phyloP scores from a whole-genome alignment of 306 rosid genomes.

The Vachellia pachyceras region DNA sequence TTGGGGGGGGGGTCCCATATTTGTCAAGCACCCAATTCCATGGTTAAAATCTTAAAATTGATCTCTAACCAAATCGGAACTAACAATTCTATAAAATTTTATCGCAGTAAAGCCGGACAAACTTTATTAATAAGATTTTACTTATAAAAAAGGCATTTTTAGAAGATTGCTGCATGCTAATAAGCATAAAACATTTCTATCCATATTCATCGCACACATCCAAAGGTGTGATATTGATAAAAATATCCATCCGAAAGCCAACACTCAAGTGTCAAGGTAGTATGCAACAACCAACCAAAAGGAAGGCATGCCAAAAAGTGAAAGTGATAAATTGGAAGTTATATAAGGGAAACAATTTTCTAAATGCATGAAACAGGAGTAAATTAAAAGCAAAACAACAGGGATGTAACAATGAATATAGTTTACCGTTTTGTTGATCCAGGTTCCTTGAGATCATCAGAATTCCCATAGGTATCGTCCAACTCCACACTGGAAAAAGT shows the following conservation, averaged over 20 bases:
- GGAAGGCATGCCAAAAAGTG: not conserved
- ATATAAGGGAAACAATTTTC: not conserved
- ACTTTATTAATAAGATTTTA: not conserved
- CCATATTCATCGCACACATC: not conserved
- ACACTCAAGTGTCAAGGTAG: not conserved
- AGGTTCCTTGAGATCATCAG: slow-evolving; percentile 52
- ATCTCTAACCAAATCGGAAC: not conserved
- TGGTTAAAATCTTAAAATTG: not conserved
- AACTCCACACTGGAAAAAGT: slow-evolving; percentile 57
- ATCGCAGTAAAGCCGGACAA: not conserved
- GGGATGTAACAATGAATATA: not conserved
- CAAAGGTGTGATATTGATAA: not conserved
- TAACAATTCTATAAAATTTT: not conserved
- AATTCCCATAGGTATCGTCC: slow-evolving; percentile 47
- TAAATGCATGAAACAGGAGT: not conserved
- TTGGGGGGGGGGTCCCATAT: no score
- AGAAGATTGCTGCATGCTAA: not conserved
- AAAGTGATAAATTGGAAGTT: slow-evolving; percentile 4
- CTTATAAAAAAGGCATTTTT: not conserved
- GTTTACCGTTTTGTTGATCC: slow-evolving; percentile 64
- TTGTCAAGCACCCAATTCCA: slow-evolving; percentile 8
- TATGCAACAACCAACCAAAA: slow-evolving; percentile 20
- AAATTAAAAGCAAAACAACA: not conserved
- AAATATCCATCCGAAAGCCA: not conserved
- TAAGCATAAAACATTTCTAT: not conserved